Conservation (phyloP, 805 yeast species). For the Yarrowia hollandica region DNA sequence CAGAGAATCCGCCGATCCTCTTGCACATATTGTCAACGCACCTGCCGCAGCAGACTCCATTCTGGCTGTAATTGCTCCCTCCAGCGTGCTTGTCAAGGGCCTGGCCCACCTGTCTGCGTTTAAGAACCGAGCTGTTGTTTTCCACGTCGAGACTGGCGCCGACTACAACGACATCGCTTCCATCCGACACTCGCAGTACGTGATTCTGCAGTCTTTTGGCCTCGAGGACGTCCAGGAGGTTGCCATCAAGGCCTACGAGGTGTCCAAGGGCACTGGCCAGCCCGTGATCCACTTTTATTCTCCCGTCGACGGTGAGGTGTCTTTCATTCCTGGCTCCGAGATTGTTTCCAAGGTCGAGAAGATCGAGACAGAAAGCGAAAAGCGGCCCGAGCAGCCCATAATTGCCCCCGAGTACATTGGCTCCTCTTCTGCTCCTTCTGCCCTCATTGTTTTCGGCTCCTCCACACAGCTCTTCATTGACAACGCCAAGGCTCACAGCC, state of each 20-base stretch:
- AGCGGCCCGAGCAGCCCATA: constrained; percentile 37
- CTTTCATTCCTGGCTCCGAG: constrained; percentile 33
- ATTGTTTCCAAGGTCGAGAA: constrained; percentile 31
- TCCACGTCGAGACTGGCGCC: constrained; percentile 57
- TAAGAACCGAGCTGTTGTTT: constrained; percentile 48
- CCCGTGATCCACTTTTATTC: constrained; percentile 74
- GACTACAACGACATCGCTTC: constrained; percentile 74
- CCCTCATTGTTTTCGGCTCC: constrained; percentile 65
- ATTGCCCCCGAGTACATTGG: constrained; percentile 49
- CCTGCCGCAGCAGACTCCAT: constrained; percentile 18
- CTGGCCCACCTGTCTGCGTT: constrained; percentile 58
- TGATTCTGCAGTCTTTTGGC: constrained; percentile 66
- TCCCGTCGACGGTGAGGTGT: constrained; percentile 10
- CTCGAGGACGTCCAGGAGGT: constrained; percentile 54
- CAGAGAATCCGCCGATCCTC: constrained; percentile 27
- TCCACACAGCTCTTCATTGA: constrained; percentile 47
- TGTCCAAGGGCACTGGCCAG: constrained; percentile 50
- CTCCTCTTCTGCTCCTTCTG: constrained; percentile 47
- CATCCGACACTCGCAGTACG: constrained; percentile 65
- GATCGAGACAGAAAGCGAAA: constrained; percentile 31
- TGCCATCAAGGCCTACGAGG: constrained; percentile 58
- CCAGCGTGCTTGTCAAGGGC: constrained; percentile 51
- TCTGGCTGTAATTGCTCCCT: constrained; percentile 50
- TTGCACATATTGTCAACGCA: constrained; percentile 18
- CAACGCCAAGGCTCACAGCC: constrained; percentile 38